Conservation (phyloP, 371 early-diverging fungal genomes). For the Thermomucor indicae-seudaticae region DNA sequence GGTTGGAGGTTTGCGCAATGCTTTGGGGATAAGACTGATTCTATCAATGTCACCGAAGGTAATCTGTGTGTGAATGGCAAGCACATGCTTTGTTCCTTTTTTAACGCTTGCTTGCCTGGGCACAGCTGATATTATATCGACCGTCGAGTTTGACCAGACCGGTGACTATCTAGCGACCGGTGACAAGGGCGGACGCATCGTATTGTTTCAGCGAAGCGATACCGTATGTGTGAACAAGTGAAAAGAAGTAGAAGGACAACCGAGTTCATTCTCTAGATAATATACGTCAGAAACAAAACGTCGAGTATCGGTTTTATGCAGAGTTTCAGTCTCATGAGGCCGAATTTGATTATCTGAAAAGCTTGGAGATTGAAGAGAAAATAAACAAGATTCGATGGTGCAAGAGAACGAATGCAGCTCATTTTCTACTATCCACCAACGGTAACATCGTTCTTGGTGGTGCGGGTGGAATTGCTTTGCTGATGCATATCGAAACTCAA, state of each 20-base stretch:
- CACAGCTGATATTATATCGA: conserved; percentile 89
- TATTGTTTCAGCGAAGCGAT: conserved; percentile 85
- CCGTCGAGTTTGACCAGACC: conserved; percentile 91
- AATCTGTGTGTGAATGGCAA: conserved; percentile 8
- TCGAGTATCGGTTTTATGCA: conserved; percentile 91
- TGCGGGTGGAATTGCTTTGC: not conserved
- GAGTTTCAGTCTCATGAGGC: conserved; percentile 96
- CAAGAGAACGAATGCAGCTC: conserved; percentile 77
- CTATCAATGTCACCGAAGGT: conserved; percentile 98
- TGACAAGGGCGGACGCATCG: conserved; percentile 89
- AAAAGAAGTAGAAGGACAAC: not conserved
- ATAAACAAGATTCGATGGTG: conserved; percentile 94
- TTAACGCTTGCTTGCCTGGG: not conserved
- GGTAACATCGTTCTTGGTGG: conserved; percentile 41
- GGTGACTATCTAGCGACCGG: conserved; percentile 92
- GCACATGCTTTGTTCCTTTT: not conserved
- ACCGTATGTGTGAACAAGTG: conserved; percentile 52
- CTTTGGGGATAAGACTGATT: conserved; percentile 98
- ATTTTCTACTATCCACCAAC: conserved; percentile 88
- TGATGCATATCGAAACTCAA: not conserved
- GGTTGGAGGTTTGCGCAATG: conserved; percentile 97
- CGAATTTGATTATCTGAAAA: conserved; percentile 96
- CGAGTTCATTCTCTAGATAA: not conserved
- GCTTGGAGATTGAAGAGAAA: conserved; percentile 94
- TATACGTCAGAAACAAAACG: conserved; percentile 74